These are phyloP conservation scores for Talaromyces sp. DNA, from an alignment of 2,329 filamentous ascomycete species.

Conservation along the genomic window DNA sequence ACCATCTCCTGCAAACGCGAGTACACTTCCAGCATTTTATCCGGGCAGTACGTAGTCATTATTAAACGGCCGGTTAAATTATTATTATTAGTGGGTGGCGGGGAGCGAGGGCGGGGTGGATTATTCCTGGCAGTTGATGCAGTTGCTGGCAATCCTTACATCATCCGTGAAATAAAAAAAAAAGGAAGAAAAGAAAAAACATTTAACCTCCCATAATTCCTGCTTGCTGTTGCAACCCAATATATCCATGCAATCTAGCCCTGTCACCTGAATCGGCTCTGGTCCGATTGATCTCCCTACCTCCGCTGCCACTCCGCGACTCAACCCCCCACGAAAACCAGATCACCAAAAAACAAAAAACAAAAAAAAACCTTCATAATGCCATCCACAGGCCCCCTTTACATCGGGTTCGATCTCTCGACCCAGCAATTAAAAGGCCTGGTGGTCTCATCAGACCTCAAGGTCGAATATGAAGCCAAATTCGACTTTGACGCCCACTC, in stretches of 20 bases:
- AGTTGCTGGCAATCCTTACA: not conserved
- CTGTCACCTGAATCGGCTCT: not conserved
- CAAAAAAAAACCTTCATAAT: not conserved
- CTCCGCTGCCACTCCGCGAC: not conserved
- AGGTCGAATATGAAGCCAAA: slow-evolving; percentile 76
- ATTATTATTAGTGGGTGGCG: not conserved
- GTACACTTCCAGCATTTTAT: not conserved
- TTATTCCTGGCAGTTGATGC: not conserved
- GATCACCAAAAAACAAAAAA: not conserved
- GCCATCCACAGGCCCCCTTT: slow-evolving; percentile 51
- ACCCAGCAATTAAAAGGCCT: slow-evolving; percentile 96
- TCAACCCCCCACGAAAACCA: not conserved
- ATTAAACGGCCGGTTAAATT: not conserved
- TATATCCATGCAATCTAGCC: not conserved
- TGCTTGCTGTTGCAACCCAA: not conserved
- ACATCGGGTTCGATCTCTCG: slow-evolving; percentile 91
- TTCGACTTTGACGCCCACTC: slow-evolving; percentile 93
- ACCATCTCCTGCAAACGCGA: not conserved
- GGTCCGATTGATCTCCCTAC: not conserved
- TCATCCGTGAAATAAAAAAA: not conserved
- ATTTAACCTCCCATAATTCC: too few species aligned
- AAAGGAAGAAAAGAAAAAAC: not conserved
- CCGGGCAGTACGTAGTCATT: not conserved
- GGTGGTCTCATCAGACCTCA: slow-evolving; percentile 75
- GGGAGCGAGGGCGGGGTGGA: not conserved